phyloP scores from a whole-genome alignment of 2,329 filamentous ascomycete species.

The Aureobasidium sp. region DNA sequence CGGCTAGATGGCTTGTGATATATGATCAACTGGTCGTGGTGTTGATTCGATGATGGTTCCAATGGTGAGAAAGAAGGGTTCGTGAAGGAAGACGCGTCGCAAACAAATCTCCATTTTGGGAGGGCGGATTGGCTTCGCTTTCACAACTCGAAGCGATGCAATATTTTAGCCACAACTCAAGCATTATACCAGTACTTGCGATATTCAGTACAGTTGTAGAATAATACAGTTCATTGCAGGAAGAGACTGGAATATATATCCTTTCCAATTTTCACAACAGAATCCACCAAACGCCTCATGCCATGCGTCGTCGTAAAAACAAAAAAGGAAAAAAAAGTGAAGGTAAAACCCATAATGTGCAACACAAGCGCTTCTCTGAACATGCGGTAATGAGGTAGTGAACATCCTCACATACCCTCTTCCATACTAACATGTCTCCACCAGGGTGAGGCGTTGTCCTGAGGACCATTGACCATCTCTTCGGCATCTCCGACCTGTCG shows the following conservation, averaged over 20 bases:
- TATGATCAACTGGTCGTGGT: background rate
- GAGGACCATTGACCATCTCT: constrained; percentile 53
- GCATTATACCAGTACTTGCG: no score
- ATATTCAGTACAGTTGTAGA: background rate
- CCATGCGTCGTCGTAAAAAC: background rate
- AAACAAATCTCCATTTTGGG: background rate
- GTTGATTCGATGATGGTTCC: background rate
- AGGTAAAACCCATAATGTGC: background rate
- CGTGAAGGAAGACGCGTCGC: constrained; percentile 5
- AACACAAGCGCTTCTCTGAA: background rate
- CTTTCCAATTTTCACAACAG: background rate
- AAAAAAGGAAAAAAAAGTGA: background rate
- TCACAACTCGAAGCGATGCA: background rate
- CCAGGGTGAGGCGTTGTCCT: constrained; percentile 27
- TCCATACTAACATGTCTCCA: constrained; percentile 43
- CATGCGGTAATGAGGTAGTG: background rate
- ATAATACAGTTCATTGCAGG: background rate
- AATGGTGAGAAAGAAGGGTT: no score
- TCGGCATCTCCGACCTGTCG: constrained; percentile 86
- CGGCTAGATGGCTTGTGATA: background rate
- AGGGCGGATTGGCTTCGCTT: background rate
- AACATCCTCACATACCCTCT: constrained; percentile 31
- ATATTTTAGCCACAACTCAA: no score
- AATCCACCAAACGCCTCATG: constrained; percentile 1
- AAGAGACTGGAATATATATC: background rate